A percentile compares a stretch with the other conserved stretches of the same genome.
Evolutionary conservation across 2,329 filamentous ascomycete species (phyloP).

Genomic region (Exophiala phaeomuriformis): DNA sequence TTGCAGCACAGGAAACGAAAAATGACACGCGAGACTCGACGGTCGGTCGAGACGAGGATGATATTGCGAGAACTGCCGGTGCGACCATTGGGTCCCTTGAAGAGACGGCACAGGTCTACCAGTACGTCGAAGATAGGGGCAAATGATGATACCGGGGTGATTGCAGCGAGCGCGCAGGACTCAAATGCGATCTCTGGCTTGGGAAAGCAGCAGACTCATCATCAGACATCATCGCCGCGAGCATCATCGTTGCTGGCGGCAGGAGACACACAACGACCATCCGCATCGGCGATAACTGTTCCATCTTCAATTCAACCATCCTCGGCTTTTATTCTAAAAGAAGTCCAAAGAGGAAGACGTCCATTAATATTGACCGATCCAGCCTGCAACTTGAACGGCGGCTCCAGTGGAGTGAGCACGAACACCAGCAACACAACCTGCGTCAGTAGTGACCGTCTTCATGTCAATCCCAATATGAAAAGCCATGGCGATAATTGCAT

Average conservation of each 20-base stretch:
- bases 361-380: no score
- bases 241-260: no score
- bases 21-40: constrained; percentile 16
- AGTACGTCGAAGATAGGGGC: constrained; percentile 7
- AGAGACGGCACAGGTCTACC: neutral
- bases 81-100: constrained; percentile 6
- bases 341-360: no score
- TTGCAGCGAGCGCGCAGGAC: neutral
- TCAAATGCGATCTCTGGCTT: no score
- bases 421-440: neutral
- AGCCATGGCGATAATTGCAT: neutral
- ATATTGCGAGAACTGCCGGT: constrained; percentile 16
- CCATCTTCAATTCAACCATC: no score
- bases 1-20: neutral
- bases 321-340: no score
- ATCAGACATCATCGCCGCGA: no score
- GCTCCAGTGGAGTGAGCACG: no score
- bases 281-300: no score
- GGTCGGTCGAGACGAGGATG: constrained; percentile 9
- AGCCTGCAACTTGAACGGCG: no score
- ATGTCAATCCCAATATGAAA: neutral
- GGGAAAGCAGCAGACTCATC: neutral
- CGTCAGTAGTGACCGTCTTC: neutral
- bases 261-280: no score
- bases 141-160: neutral